Evolutionary conservation across 306 rosid genomes (phyloP), one percentile per base, ranked within the genome.

Genomic region (Luffa aegyptiaca): DNA sequence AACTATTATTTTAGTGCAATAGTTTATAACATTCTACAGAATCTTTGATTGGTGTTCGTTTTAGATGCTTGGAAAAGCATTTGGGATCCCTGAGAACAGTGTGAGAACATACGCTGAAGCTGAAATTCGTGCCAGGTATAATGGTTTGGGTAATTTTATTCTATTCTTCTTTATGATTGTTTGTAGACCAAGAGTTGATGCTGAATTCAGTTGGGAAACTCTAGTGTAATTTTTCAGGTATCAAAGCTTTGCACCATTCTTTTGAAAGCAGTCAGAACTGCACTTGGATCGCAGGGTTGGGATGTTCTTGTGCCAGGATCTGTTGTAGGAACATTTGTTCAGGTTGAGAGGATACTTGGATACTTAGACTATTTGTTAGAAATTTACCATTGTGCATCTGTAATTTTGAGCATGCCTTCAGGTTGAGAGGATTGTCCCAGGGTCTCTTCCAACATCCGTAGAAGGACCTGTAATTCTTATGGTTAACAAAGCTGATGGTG

Each of bases 201-300:
- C 86, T 82, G 63, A 89, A 79, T 65, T 79, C 80, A 58, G 7
- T 62, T 55, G 86, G 64, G 59, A 79, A 81, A 59, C 62, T 82
- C 39, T 84, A 95, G 99, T 80, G 93, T 95, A 63, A 93, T 95
- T 83, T 95, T 95, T 79, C 99, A 95, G 96, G 97, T 95, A 81
- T 95, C 99, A 37, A 95, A 93, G 85, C 89, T 95, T 20, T 95
- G 96, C 80, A 91, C 96, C 20, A 84, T 95, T 78, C 93, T 95
- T 80, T 84, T 91, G 65, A 95, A 93, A 88, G 92, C 97, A 57
- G 93, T 90, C 75, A 91, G 99, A 91, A 89, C 79, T 72, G 39
- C 86, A 41, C 87, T 95, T 83, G 99, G 92, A 86, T 93, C 97
- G 70, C 87, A 93, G 81, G 99, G 99, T 82, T 95, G 99, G 99